Evolutionary conservation across 192 early-diverging fungal genomes (phyloP).

Genomic region (Physocladia obscura): DNA sequence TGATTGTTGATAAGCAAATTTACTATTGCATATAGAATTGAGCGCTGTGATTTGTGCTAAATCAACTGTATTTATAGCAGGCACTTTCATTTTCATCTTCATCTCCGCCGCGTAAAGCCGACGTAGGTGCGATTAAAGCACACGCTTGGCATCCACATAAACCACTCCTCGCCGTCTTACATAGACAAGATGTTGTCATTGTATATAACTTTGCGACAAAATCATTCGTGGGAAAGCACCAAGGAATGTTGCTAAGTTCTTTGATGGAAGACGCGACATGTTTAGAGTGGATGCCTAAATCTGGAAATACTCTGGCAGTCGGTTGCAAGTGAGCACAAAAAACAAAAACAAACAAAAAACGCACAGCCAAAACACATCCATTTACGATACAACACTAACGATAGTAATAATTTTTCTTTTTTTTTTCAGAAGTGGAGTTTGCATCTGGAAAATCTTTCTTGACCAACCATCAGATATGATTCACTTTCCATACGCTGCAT

Average conservation of each 20-base stretch:
- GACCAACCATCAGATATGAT: conserved; percentile 1
- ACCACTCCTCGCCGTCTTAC: conserved; percentile 5
- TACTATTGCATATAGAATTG: background rate
- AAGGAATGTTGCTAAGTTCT: background rate
- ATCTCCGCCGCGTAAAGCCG: background rate
- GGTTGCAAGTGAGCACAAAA: background rate
- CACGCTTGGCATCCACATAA: conserved; percentile 3
- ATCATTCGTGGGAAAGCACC: background rate
- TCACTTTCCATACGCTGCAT: conserved; percentile 5
- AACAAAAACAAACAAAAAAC: too few relatives aligned
- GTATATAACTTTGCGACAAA: background rate
- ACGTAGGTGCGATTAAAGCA: conserved; percentile 6
- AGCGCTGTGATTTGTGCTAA: background rate
- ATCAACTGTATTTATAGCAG: background rate
- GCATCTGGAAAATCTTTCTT: conserved; percentile 12
- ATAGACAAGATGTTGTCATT: background rate
- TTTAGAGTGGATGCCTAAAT: conserved; percentile 15
- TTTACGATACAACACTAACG: background rate
- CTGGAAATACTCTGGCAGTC: conserved; percentile 11
- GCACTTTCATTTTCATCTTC: background rate
- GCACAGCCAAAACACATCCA: background rate
- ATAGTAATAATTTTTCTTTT: background rate
- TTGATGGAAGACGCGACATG: conserved; percentile 7
- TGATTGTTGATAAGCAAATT: background rate
- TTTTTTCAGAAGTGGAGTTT: background rate